Percentiles rank a stretch among this genome's conserved stretches.
These are phyloP conservation scores for Claviceps africana DNA, from an alignment of 2,329 filamentous ascomycete species.

Conservation along the genomic window DNA sequence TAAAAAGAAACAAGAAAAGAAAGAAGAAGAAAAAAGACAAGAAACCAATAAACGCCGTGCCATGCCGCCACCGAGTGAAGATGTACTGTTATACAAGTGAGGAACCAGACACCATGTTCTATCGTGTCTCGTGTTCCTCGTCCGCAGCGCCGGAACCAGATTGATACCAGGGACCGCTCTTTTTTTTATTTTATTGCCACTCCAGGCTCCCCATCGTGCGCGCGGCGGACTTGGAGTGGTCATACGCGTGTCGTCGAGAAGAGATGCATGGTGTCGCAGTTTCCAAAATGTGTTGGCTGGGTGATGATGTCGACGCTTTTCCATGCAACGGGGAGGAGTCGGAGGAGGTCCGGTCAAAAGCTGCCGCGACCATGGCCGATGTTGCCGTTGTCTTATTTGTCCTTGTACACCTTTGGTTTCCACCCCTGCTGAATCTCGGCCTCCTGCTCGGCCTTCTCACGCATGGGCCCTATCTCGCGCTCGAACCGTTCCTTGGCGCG, in stretches of 20 bases:
- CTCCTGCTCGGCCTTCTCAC: slow-evolving; percentile 58
- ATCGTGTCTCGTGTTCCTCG: neutral
- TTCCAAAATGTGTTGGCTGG: neutral
- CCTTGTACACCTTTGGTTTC: slow-evolving; percentile 92
- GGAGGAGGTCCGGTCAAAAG: neutral
- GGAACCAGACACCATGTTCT: neutral
- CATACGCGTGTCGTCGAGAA: neutral
- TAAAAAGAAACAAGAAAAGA: neutral
- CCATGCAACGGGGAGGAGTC: neutral
- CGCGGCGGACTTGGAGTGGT: neutral
- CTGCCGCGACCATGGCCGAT: no score
- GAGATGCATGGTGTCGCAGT: neutral
- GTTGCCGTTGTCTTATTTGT: slow-evolving; percentile 36
- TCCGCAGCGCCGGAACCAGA: neutral
- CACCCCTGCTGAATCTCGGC: slow-evolving; percentile 73
- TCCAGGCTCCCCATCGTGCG: neutral
- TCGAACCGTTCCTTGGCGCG: slow-evolving; percentile 86
- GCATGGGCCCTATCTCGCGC: slow-evolving; percentile 60
- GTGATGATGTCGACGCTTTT: neutral
- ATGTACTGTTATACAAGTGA: slow-evolving; percentile 29
- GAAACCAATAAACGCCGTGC: slow-evolving; percentile 22
- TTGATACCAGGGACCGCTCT: neutral
- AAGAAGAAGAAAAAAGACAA: neutral
- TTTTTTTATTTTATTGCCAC: neutral
- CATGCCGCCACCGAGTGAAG: slow-evolving; percentile 42